These are phyloP conservation scores for Colletotrichum sp. DNA, from an alignment of 2,329 filamentous ascomycete genomes.

Conservation along the genomic window DNA sequence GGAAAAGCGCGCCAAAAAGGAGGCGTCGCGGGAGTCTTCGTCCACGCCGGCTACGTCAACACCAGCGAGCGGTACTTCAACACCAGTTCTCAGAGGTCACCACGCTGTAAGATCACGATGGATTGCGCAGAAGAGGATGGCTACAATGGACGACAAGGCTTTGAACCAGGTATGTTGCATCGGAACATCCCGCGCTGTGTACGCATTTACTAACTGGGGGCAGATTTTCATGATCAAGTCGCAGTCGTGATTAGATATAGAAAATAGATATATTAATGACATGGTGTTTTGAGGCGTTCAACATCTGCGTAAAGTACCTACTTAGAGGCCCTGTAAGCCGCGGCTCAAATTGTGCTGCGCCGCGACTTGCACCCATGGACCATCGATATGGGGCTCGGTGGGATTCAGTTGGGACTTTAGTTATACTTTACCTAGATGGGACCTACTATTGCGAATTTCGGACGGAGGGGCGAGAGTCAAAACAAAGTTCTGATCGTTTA, in stretches of 20 bases:
- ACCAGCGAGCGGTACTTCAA: constrained; percentile 49
- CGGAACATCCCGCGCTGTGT: not conserved
- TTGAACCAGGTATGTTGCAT: constrained; percentile 75
- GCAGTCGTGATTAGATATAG: constrained; percentile 15
- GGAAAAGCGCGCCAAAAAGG: constrained; percentile 45
- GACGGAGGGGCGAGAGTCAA: not conserved
- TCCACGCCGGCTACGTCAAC: constrained; percentile 36
- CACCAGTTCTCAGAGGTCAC: constrained; percentile 56
- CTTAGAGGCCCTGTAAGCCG: no score
- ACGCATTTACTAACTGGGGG: constrained; percentile 21
- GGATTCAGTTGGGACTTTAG: not conserved
- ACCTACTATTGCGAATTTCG: not conserved
- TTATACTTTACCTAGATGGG: no score
- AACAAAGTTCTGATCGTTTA: not conserved
- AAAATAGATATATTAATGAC: not conserved
- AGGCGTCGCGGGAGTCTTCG: constrained; percentile 25
- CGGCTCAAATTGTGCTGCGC: not conserved
- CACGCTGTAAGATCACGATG: constrained; percentile 80
- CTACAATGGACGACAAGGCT: constrained; percentile 79
- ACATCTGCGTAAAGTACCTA: no score
- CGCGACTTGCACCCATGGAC: not conserved
- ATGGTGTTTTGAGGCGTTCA: not conserved
- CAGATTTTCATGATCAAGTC: constrained; percentile 74
- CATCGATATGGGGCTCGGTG: not conserved
- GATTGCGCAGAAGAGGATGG: constrained; percentile 87